Evolutionary conservation across 176 grass and related monocot genomes (phyloP).

Genomic region (Carex kokanica): DNA sequence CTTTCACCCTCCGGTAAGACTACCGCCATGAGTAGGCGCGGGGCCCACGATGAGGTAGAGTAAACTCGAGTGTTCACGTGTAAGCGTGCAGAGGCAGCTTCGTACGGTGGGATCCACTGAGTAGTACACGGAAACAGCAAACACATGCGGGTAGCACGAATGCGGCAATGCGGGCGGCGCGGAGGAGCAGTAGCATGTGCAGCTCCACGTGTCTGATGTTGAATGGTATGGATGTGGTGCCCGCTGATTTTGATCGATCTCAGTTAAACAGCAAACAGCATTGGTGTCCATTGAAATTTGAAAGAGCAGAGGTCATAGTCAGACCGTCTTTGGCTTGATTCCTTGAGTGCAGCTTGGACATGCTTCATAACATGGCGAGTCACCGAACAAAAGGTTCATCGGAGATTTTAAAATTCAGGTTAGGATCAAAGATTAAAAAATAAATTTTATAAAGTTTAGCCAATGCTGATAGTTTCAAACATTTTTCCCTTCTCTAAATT

Average conservation of each 20-base stretch:
- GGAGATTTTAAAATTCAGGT: too few relatives aligned
- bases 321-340: background rate
- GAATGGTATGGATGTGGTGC: background rate
- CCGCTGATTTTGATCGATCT: background rate
- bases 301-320: background rate
- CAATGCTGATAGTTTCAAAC: background rate
- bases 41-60: background rate
- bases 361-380: too few relatives aligned
- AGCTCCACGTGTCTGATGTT: background rate
- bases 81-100: slow-evolving; percentile 13
- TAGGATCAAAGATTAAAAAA: background rate
- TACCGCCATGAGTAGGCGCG: background rate
- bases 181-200: background rate
- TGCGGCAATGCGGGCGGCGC: slow-evolving; percentile 25
- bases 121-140: slow-evolving; percentile 17
- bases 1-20: background rate
- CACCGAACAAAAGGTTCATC: too few relatives aligned
- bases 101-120: background rate
- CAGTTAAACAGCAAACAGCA: background rate
- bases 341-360: background rate
- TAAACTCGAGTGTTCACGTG: slow-evolving; percentile 32
- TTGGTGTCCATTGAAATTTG: background rate
- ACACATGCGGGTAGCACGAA: slow-evolving; percentile 26
- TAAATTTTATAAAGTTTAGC: background rate
- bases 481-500: background rate